These are phyloP conservation scores for Macadamia tetraphylla DNA, from an alignment of 164 flowering plant species.

Conservation along the genomic window DNA sequence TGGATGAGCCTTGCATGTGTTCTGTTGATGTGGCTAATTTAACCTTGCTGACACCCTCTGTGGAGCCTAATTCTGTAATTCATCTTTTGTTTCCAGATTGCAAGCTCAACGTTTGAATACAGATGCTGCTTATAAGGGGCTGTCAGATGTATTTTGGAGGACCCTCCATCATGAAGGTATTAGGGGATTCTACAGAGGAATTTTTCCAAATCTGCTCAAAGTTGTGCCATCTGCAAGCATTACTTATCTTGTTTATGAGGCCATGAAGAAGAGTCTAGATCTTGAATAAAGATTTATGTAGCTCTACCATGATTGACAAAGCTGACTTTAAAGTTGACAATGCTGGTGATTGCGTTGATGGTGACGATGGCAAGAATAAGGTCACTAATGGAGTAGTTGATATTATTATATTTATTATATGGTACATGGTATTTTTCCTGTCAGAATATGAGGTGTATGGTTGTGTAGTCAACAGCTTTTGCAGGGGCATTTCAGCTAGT, in stretches of 20 bases:
- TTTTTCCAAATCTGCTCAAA: conserved; percentile 87
- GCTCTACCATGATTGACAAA: conserved; percentile 11
- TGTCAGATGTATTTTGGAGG: conserved; percentile 76
- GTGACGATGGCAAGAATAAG: conserved; percentile 24
- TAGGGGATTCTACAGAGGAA: conserved; percentile 84
- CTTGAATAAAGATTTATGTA: conserved; percentile 36
- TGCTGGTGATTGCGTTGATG: conserved; percentile 9
- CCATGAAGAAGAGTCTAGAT: conserved; percentile 76
- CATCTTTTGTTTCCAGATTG: conserved; percentile 45
- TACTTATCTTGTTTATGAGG: conserved; percentile 82
- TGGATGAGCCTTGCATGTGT: neutral
- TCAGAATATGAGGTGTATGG: conserved; percentile 11
- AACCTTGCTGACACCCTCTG: neutral
- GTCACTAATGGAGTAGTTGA: conserved; percentile 18
- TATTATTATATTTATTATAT: conserved; percentile 15
- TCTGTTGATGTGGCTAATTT: neutral
- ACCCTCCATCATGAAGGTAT: conserved; percentile 65
- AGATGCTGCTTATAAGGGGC: conserved; percentile 47
- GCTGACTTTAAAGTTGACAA: conserved; percentile 21
- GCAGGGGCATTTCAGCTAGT: conserved; percentile 7
- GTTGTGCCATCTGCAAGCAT: conserved; percentile 95
- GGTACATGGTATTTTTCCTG: conserved; percentile 15
- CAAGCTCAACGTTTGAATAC: conserved; percentile 61
- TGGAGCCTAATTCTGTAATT: conserved; percentile 7
- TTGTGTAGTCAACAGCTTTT: conserved; percentile 22